Percentiles rank a stretch among this genome's conserved stretches.
These are phyloP conservation scores for Lactifluus echinatus DNA, from an alignment of 768 basidiomycete genomes.

Conservation along the genomic window DNA sequence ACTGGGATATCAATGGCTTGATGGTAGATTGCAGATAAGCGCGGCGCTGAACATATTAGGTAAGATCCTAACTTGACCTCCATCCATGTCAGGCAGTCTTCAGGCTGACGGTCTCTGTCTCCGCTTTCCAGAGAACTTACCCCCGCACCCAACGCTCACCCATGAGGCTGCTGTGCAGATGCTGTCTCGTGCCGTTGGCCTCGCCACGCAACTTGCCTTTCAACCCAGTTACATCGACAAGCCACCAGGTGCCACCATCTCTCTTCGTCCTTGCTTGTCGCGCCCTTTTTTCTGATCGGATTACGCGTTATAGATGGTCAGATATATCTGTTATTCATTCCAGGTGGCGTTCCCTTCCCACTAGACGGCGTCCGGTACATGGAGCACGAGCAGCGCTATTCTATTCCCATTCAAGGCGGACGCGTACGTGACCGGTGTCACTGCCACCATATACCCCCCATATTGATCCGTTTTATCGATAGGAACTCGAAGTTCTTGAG, in stretches of 20 bases:
- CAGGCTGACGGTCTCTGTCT: slow-evolving; percentile 59
- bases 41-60: no score
- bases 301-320: slow-evolving; percentile 45
- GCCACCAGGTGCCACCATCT: slow-evolving; percentile 43
- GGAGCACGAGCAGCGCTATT: slow-evolving; percentile 58
- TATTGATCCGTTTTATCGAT: slow-evolving; percentile 10
- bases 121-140: slow-evolving; percentile 59
- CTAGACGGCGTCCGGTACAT: slow-evolving; percentile 71
- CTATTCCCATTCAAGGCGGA: slow-evolving; percentile 39
- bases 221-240: slow-evolving; percentile 72
- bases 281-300: background rate
- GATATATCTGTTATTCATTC: slow-evolving; percentile 57
- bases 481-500: slow-evolving; percentile 77
- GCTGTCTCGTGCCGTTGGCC: slow-evolving; percentile 48
- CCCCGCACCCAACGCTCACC: slow-evolving; percentile 44
- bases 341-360: slow-evolving; percentile 51
- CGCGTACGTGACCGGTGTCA: slow-evolving; percentile 38
- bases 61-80: background rate
- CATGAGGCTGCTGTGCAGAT: slow-evolving; percentile 52
- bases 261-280: background rate
- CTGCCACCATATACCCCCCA: background rate
- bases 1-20: no score
- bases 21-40: no score
- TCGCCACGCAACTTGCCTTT: slow-evolving; percentile 55
- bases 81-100: background rate